A percentile compares a stretch with the other conserved stretches of the same genome.
These are phyloP conservation scores for Jaapia argillacea DNA, from an alignment of 768 basidiomycete species.

Conservation along the genomic window DNA sequence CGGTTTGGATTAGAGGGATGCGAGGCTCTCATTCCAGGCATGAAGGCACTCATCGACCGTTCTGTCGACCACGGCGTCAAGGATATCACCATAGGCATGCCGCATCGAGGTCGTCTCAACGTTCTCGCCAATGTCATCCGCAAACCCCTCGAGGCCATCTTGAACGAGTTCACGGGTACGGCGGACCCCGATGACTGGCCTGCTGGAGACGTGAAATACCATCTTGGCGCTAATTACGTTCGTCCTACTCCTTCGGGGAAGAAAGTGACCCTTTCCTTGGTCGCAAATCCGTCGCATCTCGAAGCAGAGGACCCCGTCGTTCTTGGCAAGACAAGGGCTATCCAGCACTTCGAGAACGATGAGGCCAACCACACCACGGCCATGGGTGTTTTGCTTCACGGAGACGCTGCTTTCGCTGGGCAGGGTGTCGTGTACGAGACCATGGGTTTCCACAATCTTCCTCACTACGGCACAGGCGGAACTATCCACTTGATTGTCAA, in stretches of 20 bases:
- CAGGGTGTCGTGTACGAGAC: slow-evolving; percentile 99
- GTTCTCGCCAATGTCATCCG: slow-evolving; percentile 97
- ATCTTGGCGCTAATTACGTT: slow-evolving; percentile 97
- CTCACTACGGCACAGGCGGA: slow-evolving; percentile 93
- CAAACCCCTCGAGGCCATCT: slow-evolving; percentile 95
- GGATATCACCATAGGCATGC: slow-evolving; percentile 97
- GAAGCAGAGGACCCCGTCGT: slow-evolving; percentile 98
- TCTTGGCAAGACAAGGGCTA: slow-evolving; percentile 96
- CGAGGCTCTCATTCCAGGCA: slow-evolving; percentile 94
- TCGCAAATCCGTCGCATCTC: slow-evolving; percentile 97
- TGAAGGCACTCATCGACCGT: slow-evolving; percentile 99
- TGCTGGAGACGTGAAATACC: slow-evolving; percentile 98
- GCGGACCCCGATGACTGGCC: slow-evolving; percentile 62
- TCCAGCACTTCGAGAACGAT: slow-evolving; percentile 91
- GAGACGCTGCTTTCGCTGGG: slow-evolving; percentile 97
- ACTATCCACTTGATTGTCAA: slow-evolving; percentile 98
- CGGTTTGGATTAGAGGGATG: slow-evolving; percentile 98
- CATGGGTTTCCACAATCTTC: slow-evolving; percentile 95
- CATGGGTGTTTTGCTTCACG: slow-evolving; percentile 93
- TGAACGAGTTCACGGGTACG: slow-evolving; percentile 88
- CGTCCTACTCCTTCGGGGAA: slow-evolving; percentile 97
- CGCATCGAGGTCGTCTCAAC: slow-evolving; percentile 96
- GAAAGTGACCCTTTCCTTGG: slow-evolving; percentile 93
- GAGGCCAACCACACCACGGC: slow-evolving; percentile 73
- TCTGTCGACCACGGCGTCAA: slow-evolving; percentile 96